Evolutionary conservation across 164 flowering plant genomes (phyloP), one percentile per base, ranked within the genome.

Genomic region (Kalanchoe fedtschenkoi): DNA sequence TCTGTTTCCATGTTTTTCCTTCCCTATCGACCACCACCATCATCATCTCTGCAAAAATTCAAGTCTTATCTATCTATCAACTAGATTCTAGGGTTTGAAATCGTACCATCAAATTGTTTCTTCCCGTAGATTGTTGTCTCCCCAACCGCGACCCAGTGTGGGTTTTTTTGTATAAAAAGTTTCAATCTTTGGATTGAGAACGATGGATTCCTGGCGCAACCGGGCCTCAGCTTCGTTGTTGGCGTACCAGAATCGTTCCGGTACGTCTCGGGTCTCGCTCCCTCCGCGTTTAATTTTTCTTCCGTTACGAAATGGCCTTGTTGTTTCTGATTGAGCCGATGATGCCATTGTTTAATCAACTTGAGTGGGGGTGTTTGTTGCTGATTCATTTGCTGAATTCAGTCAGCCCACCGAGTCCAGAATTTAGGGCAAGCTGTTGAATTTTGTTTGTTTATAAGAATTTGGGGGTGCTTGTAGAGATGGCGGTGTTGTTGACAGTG

Each of bases 191-290:
- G 11, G 30, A 47, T 17, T 47, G 6, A 3, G 30, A 47, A 47
- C 13, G 55, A 47, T 47, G 55, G 55, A 47, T 47, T 47, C 55
- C 30, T 47, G 55, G 55, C 55, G 55, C 30, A 47, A 47, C 30
- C 29, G 55, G 30, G 55, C 55, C 55, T 47, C 55, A 8, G 55
- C 55, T 24, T 47, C 30, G 30, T 47, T 24, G 30, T 47, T 47
- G 16, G 55, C 55, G 4, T 47, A 22, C 55, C 55, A 24, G 55
- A 47, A 47, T 47, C 55, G 55, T 24, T 47, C 55, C 22, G 55
- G 55, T 13, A 47, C 15, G 30, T 24, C 30, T 47, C 55, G 30
- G 11, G 4, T 46, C 15, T 43, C 47, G 43, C 8, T 2, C 47
- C 19, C 21, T 43, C 15, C 15, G 43, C 8, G 47, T 43, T 41